Percentiles rank a stretch among this genome's conserved stretches.
Conservation (phyloP, 2,329 filamentous ascomycete species). For the Drechslera avenae region DNA sequence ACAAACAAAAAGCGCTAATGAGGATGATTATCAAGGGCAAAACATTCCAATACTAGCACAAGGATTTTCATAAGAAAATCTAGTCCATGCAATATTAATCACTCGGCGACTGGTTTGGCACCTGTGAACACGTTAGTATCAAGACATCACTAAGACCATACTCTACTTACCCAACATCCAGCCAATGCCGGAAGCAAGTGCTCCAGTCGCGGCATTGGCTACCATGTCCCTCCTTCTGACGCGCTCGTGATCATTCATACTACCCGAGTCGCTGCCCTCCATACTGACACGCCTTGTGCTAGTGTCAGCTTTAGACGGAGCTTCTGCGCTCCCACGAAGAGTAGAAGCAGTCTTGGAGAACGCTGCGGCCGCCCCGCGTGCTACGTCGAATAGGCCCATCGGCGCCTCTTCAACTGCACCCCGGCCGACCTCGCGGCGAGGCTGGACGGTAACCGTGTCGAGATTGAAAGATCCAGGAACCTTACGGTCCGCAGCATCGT, state of each 20-base stretch:
- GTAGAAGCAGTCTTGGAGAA: conserved; percentile 56
- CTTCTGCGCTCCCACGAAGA: conserved; percentile 34
- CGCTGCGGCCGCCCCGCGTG: conserved; percentile 55
- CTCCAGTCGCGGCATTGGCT: conserved; percentile 67
- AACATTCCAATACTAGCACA: no score
- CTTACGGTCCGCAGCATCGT: conserved; percentile 66
- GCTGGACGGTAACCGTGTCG: conserved; percentile 43
- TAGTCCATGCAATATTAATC: background rate
- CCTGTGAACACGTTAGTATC: conserved; percentile 23
- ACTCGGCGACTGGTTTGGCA: conserved; percentile 37
- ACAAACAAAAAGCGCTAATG: background rate
- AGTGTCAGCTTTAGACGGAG: conserved; percentile 11
- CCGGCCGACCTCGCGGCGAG: conserved; percentile 49
- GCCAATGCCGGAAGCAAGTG: conserved; percentile 65
- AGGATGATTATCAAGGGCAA: no score
- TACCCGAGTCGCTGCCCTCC: conserved; percentile 46
- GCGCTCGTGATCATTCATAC: conserved; percentile 43
- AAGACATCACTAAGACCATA: background rate
- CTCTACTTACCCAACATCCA: conserved; percentile 63
- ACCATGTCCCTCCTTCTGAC: conserved; percentile 75
- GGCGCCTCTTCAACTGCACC: conserved; percentile 55
- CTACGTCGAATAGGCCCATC: conserved; percentile 60
- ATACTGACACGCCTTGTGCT: conserved; percentile 32
- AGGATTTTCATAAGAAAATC: no score
- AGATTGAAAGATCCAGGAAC: conserved; percentile 55